Percentiles rank a stretch among this genome's conserved stretches.
phyloP scores from a whole-genome alignment of 345 rosid genomes.

The Fremontodendron californicum region DNA sequence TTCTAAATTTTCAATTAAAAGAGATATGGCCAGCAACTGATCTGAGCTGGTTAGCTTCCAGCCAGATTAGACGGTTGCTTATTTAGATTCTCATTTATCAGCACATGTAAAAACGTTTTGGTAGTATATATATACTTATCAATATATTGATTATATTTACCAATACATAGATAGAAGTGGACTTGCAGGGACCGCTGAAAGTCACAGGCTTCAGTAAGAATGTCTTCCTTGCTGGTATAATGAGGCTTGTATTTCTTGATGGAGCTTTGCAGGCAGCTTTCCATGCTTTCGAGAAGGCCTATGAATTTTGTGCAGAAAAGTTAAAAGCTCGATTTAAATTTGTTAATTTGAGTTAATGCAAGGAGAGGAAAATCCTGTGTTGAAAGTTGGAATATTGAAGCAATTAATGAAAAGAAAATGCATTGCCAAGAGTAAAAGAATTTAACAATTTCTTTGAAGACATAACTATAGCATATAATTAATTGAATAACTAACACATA shows the following conservation, averaged over 20 bases:
- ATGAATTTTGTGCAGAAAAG: neutral
- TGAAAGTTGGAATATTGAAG: no score
- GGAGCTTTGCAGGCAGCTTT: slow-evolving; percentile 5
- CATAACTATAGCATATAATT: neutral
- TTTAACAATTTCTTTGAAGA: no score
- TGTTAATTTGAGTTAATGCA: no score
- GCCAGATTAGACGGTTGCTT: no score
- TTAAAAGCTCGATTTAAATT: neutral
- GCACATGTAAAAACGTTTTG: no score
- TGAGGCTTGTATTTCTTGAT: slow-evolving; percentile 5
- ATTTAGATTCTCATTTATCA: no score
- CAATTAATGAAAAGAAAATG: no score
- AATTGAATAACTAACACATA: neutral
- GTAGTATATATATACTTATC: neutral
- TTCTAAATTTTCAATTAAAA: no score
- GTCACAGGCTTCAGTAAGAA: slow-evolving; percentile 17
- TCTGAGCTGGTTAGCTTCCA: no score
- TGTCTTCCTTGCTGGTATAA: slow-evolving; percentile 21
- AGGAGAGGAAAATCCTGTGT: no score
- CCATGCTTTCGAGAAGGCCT: slow-evolving; percentile 34
- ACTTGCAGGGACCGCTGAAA: slow-evolving; percentile 31
- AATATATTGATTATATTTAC: slow-evolving; percentile 11
- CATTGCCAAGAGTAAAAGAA: no score
- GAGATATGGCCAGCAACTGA: no score
- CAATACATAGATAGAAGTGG: slow-evolving; percentile 7